phyloP scores from a whole-genome alignment of 176 grass and related monocot genomes.

The Zea luxurians region DNA sequence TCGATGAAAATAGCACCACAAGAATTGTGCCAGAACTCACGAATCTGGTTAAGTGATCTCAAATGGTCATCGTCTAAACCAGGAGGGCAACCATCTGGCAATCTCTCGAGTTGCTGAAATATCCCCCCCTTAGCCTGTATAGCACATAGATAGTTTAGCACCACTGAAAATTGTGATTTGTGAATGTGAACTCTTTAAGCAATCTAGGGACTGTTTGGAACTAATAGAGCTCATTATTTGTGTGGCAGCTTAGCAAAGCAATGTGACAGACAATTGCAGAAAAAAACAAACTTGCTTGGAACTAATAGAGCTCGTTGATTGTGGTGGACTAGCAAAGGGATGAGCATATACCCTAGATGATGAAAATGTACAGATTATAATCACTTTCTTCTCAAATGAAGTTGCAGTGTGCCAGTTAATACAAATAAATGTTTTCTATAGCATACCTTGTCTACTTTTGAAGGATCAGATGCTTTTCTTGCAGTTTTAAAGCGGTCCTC shows the following conservation, averaged over 20 bases:
- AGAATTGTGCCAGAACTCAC: slow-evolving; percentile 82
- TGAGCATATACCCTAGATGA: neutral
- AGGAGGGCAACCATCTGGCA: slow-evolving; percentile 65
- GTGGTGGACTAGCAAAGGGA: slow-evolving; percentile 14
- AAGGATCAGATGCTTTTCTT: slow-evolving; percentile 45
- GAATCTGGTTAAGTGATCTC: slow-evolving; percentile 62
- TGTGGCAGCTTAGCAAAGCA: slow-evolving; percentile 5
- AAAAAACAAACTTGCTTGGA: slow-evolving; percentile 31
- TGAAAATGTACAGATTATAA: neutral
- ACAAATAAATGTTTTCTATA: slow-evolving; percentile 26
- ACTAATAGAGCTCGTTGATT: slow-evolving; percentile 10
- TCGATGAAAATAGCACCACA: slow-evolving; percentile 66
- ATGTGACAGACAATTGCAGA: slow-evolving; percentile 3
- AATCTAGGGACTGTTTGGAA: slow-evolving; percentile 2
- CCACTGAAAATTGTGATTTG: slow-evolving; percentile 32
- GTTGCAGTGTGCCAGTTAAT: slow-evolving; percentile 19
- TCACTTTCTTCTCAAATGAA: neutral
- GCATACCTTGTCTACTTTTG: slow-evolving; percentile 52
- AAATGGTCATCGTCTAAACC: slow-evolving; percentile 66
- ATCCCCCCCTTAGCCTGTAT: slow-evolving; percentile 50
- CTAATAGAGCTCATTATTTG: neutral
- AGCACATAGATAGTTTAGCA: slow-evolving; percentile 26
- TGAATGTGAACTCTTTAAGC: slow-evolving; percentile 7
- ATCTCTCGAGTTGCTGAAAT: slow-evolving; percentile 55
- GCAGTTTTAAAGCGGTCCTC: slow-evolving; percentile 43